A percentile compares a stretch with the other conserved stretches of the same genome.
Evolutionary conservation across 2,329 filamentous ascomycete species (phyloP).

Genomic region (Fusarium coffeatum): DNA sequence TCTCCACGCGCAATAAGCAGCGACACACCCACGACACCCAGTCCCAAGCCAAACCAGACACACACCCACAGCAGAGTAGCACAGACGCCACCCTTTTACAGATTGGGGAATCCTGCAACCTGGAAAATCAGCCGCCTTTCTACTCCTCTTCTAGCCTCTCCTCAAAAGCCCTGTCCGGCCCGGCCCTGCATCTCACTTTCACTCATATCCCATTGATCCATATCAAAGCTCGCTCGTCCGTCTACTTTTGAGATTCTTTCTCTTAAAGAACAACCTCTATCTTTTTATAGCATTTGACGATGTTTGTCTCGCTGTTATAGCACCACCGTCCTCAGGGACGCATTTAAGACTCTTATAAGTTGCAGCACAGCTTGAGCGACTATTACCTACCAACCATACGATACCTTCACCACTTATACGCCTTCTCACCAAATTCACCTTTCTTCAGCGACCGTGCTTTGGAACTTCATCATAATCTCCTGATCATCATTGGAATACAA

Average conservation of each 20-base stretch:
- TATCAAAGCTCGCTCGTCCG: constrained; percentile 26
- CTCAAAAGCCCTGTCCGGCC: constrained; percentile 45
- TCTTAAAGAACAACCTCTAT: constrained; percentile 22
- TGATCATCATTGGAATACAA: constrained; percentile 13
- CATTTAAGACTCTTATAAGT: constrained; percentile 33
- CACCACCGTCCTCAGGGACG: constrained; percentile 55
- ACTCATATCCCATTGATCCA: constrained; percentile 32
- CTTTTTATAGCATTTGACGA: constrained; percentile 46
- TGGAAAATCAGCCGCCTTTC: constrained; percentile 39
- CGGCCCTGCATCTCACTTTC: constrained; percentile 42
- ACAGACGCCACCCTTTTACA: constrained; percentile 39
- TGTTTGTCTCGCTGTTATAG: constrained; percentile 53
- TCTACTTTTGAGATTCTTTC: constrained; percentile 14
- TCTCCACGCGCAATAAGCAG: constrained; percentile 35
- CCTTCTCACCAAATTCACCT: neutral
- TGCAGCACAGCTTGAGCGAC: constrained; percentile 34
- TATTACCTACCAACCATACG: constrained; percentile 40
- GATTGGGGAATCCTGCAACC: constrained; percentile 42
- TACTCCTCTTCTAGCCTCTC: constrained; percentile 40
- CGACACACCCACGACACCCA: constrained; percentile 19
- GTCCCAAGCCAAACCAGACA: constrained; percentile 20
- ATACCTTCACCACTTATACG: constrained; percentile 30
- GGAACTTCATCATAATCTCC: constrained; percentile 8
- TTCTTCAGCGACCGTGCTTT: neutral
- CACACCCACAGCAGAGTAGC: constrained; percentile 38